Percentiles rank a stretch among this genome's conserved stretches.
These are phyloP conservation scores for Auriscalpium orientale DNA, from an alignment of 768 basidiomycete species.

Conservation along the genomic window DNA sequence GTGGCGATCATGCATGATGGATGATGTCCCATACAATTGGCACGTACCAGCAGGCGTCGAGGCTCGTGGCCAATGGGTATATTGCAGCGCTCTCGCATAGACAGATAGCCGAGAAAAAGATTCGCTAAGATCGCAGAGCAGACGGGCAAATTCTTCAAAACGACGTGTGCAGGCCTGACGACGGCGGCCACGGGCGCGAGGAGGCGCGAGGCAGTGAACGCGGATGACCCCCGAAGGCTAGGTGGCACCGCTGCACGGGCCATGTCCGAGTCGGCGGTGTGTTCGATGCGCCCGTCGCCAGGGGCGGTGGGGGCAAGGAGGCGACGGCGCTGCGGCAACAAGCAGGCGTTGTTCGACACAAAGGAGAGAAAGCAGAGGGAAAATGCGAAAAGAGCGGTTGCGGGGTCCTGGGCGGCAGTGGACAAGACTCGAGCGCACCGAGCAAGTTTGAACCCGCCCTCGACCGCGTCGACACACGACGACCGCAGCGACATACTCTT, in stretches of 20 bases:
- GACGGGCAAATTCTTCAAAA: no score
- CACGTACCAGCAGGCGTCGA: no score
- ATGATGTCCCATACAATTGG: no score
- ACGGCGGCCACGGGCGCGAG: no score
- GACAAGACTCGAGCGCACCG: neutral
- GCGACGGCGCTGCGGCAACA: neutral
- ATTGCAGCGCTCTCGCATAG: no score
- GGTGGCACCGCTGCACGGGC: conserved; percentile 1
- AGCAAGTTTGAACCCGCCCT: neutral
- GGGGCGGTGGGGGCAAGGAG: neutral
- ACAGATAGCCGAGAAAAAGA: no score
- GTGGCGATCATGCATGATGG: no score
- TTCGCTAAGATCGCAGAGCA: no score
- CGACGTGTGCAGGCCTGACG: no score
- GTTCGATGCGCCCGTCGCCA: neutral
- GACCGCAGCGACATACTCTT: neutral
- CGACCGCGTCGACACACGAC: neutral
- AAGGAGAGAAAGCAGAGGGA: neutral
- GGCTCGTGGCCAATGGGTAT: no score
- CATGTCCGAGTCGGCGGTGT: neutral
- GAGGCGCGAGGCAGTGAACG: no score
- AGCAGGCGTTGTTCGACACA: neutral
- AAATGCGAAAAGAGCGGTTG: neutral
- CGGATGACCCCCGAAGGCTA: neutral
- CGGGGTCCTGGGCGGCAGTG: neutral